phyloP scores from a whole-genome alignment of 345 rosid species.

The Melastoma malabathricum region DNA sequence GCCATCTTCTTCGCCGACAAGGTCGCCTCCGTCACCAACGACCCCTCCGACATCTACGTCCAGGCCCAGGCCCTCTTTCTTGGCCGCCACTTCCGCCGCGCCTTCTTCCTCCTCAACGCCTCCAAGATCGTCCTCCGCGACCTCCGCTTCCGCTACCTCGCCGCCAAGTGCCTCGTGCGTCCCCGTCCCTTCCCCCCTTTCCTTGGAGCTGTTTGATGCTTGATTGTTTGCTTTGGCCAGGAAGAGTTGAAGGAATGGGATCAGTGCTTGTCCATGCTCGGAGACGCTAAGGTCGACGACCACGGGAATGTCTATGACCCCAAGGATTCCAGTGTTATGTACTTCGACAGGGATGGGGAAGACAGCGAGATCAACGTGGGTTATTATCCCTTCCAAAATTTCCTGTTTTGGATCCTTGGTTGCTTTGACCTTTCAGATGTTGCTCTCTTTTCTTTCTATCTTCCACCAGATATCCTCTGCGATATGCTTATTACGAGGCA shows the following conservation, averaged over 20 bases:
- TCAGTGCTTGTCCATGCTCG: conserved; percentile 76
- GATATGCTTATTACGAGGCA: conserved; percentile 87
- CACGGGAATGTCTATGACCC: conserved; percentile 61
- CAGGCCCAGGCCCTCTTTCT: conserved; percentile 93
- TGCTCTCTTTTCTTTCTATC: background rate
- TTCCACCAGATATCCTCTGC: conserved; percentile 67
- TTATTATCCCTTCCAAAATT: background rate
- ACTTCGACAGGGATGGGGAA: conserved; percentile 84
- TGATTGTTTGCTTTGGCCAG: conserved; percentile 18
- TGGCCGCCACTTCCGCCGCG: conserved; percentile 89
- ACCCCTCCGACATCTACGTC: conserved; percentile 84
- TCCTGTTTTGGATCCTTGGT: too few species aligned
- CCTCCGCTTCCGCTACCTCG: conserved; percentile 95
- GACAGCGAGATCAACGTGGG: conserved; percentile 89
- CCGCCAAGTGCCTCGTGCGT: conserved; percentile 81
- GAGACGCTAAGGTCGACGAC: conserved; percentile 86
- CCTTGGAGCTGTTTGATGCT: background rate
- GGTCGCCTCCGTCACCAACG: conserved; percentile 65
- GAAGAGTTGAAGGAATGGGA: conserved; percentile 98
- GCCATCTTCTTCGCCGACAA: conserved; percentile 96
- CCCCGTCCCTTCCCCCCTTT: background rate
- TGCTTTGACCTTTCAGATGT: too few species aligned
- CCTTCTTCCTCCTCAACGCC: conserved; percentile 83
- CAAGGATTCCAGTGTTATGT: conserved; percentile 46
- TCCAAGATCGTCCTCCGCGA: conserved; percentile 85